Base-by-base conservation (phyloP, 2,329 filamentous ascomycete genomes). In the Monilinia vaccinii-corymbosi region DNA sequence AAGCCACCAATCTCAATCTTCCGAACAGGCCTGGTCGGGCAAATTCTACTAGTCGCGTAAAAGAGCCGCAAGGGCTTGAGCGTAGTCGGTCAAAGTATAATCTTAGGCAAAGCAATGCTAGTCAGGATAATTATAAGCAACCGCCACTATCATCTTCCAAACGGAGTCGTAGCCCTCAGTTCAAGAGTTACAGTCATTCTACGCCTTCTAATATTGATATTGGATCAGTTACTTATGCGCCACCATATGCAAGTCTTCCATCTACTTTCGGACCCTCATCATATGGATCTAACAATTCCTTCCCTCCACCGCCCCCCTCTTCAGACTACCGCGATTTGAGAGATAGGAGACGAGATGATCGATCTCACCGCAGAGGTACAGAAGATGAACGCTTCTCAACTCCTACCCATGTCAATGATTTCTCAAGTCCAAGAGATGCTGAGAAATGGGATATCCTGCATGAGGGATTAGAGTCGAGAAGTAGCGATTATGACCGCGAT, bases 361-460 rank as follows among this genome's bases (percentile, higher is more conserved):
- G 64, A 2, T 58, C 57, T 36, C 61, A 64, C 34, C 47, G 64
- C 3, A 59, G 63, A 52, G 61, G 59, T 11, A 52, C 61, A 6
- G 68, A 69, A 10, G 68, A 69, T 4, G 67, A 69, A 11, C 58
- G 42, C n/a, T 48, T 56, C 50, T 36, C 58, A 4, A 60, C 63
- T 47, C 60, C 64, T 21, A 47, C 63, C 16, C 28, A 53, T 23
- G 14, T 44, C 11, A 65, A 60, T 32, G 68, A 71, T 9, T 67
- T 70, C 45, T 68, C 64, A 25, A 67, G 65, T 62, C 69, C 69
- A 3, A 62, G 68, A 45, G 68, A 71, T 59, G 68, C 69, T 18
- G 69, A 71, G 58, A 65, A 63, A 50, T 70, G 65, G 65, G 69
- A 71, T 61, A 61, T 68, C 9, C 63, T 67, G 13, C 63, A 66